Percentiles rank a stretch among this genome's conserved stretches.
Conservation (phyloP, 345 rosid genomes). For the Tarenaya hassleriana region DNA sequence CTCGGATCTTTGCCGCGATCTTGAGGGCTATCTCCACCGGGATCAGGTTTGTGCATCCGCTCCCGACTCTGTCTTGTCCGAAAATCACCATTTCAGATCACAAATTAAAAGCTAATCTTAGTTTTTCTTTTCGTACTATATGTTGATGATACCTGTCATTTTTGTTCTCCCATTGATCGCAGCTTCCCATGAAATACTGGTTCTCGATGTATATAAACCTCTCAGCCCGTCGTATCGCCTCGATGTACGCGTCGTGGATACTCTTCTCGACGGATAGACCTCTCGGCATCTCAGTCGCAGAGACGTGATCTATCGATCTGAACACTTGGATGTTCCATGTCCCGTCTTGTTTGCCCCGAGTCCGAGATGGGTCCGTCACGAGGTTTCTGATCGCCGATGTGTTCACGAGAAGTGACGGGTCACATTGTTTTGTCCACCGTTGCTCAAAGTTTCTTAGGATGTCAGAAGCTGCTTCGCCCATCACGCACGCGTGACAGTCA, state of each 20-base stretch:
- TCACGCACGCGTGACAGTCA: conserved; percentile 59
- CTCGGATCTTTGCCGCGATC: conserved; percentile 50
- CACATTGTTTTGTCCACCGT: conserved; percentile 75
- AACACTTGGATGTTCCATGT: conserved; percentile 79
- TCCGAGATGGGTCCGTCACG: conserved; percentile 29
- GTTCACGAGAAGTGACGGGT: conserved; percentile 46
- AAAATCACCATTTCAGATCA: background rate
- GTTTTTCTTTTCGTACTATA: background rate
- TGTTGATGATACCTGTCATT: conserved; percentile 22
- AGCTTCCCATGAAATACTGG: conserved; percentile 84
- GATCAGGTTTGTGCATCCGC: conserved; percentile 74
- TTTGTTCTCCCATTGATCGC: conserved; percentile 64
- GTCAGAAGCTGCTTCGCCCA: conserved; percentile 76
- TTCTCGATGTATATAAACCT: conserved; percentile 84
- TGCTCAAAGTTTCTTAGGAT: conserved; percentile 68
- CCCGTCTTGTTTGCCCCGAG: conserved; percentile 23
- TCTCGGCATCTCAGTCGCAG: conserved; percentile 46
- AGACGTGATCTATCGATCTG: conserved; percentile 63
- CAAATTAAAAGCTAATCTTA: background rate
- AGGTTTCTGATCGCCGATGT: conserved; percentile 38
- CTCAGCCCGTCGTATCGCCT: conserved; percentile 68
- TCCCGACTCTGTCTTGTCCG: conserved; percentile 6
- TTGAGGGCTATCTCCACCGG: conserved; percentile 80
- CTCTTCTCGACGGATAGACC: conserved; percentile 49
- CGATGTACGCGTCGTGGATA: conserved; percentile 69